Conservation (phyloP, 768 basidiomycete genomes). For the Botryobasidium botryosum region DNA sequence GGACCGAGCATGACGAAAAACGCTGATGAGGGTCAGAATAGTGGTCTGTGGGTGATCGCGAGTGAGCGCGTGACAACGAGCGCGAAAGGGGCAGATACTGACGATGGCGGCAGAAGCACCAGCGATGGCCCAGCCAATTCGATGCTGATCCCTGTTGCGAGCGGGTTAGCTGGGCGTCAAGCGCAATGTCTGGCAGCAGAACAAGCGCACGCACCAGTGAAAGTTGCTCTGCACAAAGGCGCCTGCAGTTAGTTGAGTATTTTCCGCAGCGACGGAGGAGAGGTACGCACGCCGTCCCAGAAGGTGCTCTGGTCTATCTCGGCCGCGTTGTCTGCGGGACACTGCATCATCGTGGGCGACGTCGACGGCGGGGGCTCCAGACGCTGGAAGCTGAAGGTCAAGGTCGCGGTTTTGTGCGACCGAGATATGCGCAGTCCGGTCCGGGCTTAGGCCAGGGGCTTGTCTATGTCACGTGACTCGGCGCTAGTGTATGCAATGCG, state of each 20-base stretch:
- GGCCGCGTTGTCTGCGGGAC: conserved; percentile 23
- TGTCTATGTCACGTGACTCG: too few relatives aligned
- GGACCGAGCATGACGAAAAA: conserved; percentile 11
- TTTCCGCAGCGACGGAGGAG: neutral
- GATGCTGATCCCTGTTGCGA: conserved; percentile 22
- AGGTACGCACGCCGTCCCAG: conserved; percentile 37
- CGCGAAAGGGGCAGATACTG: conserved; percentile 16
- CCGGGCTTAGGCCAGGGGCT: too few relatives aligned
- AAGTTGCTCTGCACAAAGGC: neutral
- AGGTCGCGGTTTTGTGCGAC: too few relatives aligned
- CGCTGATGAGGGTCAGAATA: conserved; percentile 13
- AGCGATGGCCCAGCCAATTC: conserved; percentile 59
- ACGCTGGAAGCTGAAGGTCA: too few relatives aligned
- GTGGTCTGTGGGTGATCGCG: conserved; percentile 18
- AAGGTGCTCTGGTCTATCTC: conserved; percentile 42
- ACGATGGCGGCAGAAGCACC: conserved; percentile 43
- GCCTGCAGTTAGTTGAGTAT: neutral
- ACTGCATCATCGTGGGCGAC: too few relatives aligned
- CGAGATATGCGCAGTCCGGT: too few relatives aligned
- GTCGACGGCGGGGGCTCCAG: too few relatives aligned
- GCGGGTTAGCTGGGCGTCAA: neutral
- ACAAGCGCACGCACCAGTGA: conserved; percentile 3
- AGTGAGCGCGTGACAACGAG: neutral
- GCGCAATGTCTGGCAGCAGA: neutral
- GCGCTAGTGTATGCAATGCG: too few relatives aligned